phyloP scores from a whole-genome alignment of 106 monocot species.

The Vanilla planifolia region DNA sequence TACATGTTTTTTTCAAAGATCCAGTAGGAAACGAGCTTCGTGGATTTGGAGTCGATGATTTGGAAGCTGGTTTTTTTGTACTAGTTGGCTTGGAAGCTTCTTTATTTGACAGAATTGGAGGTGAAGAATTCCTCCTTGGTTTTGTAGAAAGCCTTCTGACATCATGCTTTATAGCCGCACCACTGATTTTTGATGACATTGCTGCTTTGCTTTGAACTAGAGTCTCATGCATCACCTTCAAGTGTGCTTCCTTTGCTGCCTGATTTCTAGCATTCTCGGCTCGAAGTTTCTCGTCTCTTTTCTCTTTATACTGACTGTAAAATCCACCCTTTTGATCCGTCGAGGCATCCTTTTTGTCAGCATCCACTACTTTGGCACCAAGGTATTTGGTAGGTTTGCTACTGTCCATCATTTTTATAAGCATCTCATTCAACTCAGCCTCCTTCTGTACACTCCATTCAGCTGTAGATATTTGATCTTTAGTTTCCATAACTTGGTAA shows the following conservation, averaged over 20 bases:
- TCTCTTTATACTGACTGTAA: conserved; percentile 54
- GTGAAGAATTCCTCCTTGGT: conserved; percentile 77
- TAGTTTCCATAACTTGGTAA: conserved; percentile 26
- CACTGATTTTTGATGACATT: conserved; percentile 27
- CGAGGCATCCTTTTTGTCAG: conserved; percentile 13
- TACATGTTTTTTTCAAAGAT: conserved; percentile 25
- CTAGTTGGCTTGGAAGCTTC: conserved; percentile 37
- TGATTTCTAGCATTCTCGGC: conserved; percentile 41
- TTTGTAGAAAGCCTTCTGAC: conserved; percentile 31
- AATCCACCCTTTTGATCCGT: conserved; percentile 44
- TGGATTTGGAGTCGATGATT: conserved; percentile 36
- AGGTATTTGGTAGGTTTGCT: conserved; percentile 41
- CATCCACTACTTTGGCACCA: not conserved
- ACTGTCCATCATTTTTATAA: conserved; percentile 71
- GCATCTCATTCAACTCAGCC: conserved; percentile 78
- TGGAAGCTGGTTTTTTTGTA: conserved; percentile 45
- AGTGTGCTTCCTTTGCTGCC: conserved; percentile 37
- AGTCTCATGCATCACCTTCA: conserved; percentile 42
- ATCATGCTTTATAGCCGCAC: conserved; percentile 28
- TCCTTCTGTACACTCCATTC: conserved; percentile 89
- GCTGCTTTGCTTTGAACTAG: conserved; percentile 40
- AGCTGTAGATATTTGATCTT: conserved; percentile 43
- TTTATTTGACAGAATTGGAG: conserved; percentile 59
- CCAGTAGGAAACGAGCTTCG: conserved; percentile 25
- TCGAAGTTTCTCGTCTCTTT: conserved; percentile 57